Base-by-base conservation (phyloP, 805 yeast species). In the Dipodascus geniculatus region DNA sequence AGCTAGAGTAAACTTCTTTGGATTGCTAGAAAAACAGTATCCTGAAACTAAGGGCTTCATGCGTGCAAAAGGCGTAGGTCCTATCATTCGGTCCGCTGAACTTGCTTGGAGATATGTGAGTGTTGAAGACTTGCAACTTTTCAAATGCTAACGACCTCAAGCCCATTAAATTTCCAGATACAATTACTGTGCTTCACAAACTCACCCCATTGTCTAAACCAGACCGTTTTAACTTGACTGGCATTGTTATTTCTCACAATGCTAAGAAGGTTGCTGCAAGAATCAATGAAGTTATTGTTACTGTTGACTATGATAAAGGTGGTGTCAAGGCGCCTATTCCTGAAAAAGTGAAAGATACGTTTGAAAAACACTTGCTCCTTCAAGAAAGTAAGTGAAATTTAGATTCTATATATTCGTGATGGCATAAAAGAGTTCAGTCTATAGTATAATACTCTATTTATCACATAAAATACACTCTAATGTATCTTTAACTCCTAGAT, bases 391-490 rank as follows among this genome's bases (percentile, higher is more conserved):
- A 28, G 33, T 6, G 11, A 28, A n/a, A n/a, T 28, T 17, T 22
- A 47, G 20, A 50, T 22, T 8, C 11, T 50, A 50, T 17, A 42
- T 22, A n/a, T 11, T 4, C 14, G 35, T 49, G 20, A 35, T 8
- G 23, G 22, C 35, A 16, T 11, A 22, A 22, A n/a, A 9, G 11
- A 44, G 16, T 9, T n/a, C 16, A 44, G 14, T n/a, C 53, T 53
- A 31, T 17, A 42, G 19, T 53, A 28, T 47, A 14, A 2, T 22
- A 14, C 22, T 16, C 44, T 28, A 17, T 48, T 22, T 52, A 24
- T 52, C 56, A 48, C 81, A 77, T n/a, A 77, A 58, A 24, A 76
- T 64, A 58, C 81, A 77, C 22, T 48, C 52, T 48, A 66, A 57
- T 9, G 56, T 70, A 60, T 48, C 48, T 14, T 51, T 58, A 3